Conservation (phyloP, 106 monocot species). For the Narthecium ossifragum region DNA sequence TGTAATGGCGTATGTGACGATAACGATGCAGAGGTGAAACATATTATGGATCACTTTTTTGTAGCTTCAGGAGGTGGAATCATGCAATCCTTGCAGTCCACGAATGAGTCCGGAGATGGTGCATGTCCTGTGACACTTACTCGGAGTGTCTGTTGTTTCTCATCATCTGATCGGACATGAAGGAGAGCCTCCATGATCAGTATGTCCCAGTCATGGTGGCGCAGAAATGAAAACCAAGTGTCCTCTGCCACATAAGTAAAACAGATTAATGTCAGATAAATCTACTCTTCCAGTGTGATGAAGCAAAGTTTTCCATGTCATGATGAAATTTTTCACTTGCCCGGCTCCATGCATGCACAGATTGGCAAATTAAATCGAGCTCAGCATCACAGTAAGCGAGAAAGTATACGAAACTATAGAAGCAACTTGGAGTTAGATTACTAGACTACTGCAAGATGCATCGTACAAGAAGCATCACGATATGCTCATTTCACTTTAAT, state of each 20-base stretch:
- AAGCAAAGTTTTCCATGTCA: neutral
- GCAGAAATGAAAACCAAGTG: slow-evolving; percentile 63
- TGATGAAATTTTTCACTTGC: too few species aligned
- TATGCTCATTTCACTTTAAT: too few species aligned
- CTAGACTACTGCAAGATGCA: too few species aligned
- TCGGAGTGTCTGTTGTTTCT: slow-evolving; percentile 27
- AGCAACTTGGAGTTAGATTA: too few species aligned
- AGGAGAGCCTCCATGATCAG: slow-evolving; percentile 71
- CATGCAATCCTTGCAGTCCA: slow-evolving; percentile 15
- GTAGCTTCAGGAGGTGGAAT: neutral
- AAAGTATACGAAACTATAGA: too few species aligned
- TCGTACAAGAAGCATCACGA: too few species aligned
- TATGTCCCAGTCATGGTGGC: slow-evolving; percentile 85
- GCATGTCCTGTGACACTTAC: slow-evolving; percentile 39
- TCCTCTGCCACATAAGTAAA: slow-evolving; percentile 48
- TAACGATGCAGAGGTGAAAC: neutral
- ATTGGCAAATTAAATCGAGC: too few species aligned
- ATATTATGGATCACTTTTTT: slow-evolving; percentile 6
- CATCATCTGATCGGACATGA: slow-evolving; percentile 50
- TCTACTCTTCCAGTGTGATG: neutral
- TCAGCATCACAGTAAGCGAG: too few species aligned
- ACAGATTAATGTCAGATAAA: neutral
- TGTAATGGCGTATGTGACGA: too few species aligned
- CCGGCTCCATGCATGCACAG: too few species aligned
- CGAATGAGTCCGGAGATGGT: slow-evolving; percentile 5